Evolutionary conservation across 2,329 filamentous ascomycete genomes (phyloP), one percentile per base, ranked within the genome.

Genomic region (Pseudocercospora pini-densiflorae): DNA sequence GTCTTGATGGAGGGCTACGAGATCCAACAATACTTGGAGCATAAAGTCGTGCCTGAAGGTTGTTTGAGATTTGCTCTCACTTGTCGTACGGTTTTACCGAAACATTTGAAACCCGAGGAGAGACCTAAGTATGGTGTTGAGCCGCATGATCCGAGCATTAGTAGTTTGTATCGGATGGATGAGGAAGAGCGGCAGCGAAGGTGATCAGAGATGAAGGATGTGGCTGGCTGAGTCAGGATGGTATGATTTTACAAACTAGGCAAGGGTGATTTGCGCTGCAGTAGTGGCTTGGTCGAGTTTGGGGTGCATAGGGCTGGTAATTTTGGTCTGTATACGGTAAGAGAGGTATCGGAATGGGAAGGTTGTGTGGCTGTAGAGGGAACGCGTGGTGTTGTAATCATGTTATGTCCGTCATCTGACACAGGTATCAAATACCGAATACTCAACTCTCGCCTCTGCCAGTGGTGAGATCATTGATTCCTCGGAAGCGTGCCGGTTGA

Each of bases 21-120:
- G 0, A 85, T 91, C 12, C 89, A 91, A 70, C 80, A 82, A 69
- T 80, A 83, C 21, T 88, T 88, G 62, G 87, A 90, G 82, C 87
- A 89, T 71, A 78, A 79, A 21, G 86, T 89, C 0, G 81, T 80
- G 0, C 83, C 86, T 4, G 66, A 76, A 9, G 85, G 85, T 0
- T 81, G 79, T 59, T 77, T 87, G 49, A 79, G 87, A 2, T 89
- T 87, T 74, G 87, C 87, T 0, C 70, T 89, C 57, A 89, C 87
- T 0, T 84, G 83, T 65, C 81, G 87, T 1, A 82, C 83, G 43
- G 83, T 89, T 21, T 78, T 82, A 19, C 80, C 80, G 0, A 76
- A 80, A 3, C 79, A 77, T 36, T 79, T 87, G 60, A 72, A 71
- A 69, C 75, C 71, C 19, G 73, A 73, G 23, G 79, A 83, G 67